Base-by-base conservation (phyloP, 2,329 filamentous ascomycete genomes). In the Colletotrichum incanum region DNA sequence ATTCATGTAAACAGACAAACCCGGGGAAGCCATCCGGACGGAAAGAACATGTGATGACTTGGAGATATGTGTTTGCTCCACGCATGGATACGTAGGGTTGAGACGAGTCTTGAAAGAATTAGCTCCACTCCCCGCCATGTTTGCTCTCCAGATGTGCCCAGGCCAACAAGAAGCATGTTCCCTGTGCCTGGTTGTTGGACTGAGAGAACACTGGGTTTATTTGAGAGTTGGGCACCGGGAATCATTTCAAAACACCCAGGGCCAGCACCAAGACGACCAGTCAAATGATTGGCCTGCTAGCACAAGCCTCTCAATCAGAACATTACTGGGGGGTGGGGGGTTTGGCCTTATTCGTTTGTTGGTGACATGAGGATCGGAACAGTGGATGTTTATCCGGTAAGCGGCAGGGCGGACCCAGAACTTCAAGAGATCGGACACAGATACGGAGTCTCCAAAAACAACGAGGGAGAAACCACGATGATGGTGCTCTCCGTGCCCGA, bases 111-210 rank as follows among this genome's bases (percentile, higher is more conserved):
- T 28, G 68, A 61, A 39, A 31, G 16, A 23, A 47, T 34, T 8
- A 41, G 54, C 65, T 34, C 65, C 70, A 70, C 65, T 61, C 59
- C 49, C 65, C 70, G 26, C 66, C 45, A 65, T 70, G 70, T 64
- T 70, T 61, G 52, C 39, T 64, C 39, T 28, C 31, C 47, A 58
- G 23, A 49, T 23, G 23, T 67, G 58, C 65, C 50, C 49, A 45
- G 56, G 12, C 49, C 26, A 50, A 26, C 41, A 60, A 50, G 60
- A 64, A 49, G 59, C 65, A 69, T 72, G 45, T 72, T 52, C 65
- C 65, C 47, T 72, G 65, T 61, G 65, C 70, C 70, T 60, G 65
- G 65, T 50, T 49, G 45, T 64, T 70, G 66, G 60, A 64, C 45
- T 61, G 50, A 18, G 28, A 47, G 59, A 70, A 60, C 52, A 41